phyloP scores from a whole-genome alignment of 495 filamentous ascomycete genomes.

The Cetradonia linearis region DNA sequence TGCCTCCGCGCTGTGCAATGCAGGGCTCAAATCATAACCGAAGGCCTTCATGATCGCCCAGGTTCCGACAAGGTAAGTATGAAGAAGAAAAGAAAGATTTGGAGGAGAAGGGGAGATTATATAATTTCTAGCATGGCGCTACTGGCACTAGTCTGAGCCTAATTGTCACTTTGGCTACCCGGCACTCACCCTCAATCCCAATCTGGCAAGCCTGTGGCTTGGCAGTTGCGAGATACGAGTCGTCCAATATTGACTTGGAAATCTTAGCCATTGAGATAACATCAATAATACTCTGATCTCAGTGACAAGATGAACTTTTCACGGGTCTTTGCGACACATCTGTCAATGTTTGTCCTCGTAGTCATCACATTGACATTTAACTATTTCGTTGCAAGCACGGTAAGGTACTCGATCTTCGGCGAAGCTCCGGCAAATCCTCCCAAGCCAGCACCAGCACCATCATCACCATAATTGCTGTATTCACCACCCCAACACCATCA shows the following conservation, averaged over 20 bases:
- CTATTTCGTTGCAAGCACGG: constrained; percentile 2
- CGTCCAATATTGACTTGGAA: not conserved
- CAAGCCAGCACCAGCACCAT: not conserved
- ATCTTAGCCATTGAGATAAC: not conserved
- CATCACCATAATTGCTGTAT: not conserved
- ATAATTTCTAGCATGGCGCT: not conserved
- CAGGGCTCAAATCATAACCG: constrained; percentile 54
- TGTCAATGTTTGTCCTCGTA: not conserved
- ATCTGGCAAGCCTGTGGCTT: not conserved
- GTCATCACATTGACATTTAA: not conserved
- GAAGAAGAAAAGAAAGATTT: constrained; percentile 40
- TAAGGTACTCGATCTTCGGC: constrained; percentile 1
- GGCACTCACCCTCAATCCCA: not conserved
- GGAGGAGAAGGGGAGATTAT: not conserved
- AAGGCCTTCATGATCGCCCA: constrained; percentile 52
- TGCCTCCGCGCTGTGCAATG: constrained; percentile 68
- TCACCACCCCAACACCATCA: constrained; percentile 31
- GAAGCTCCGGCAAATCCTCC: constrained; percentile 8
- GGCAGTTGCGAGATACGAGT: not conserved
- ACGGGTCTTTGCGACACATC: not conserved
- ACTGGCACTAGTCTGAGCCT: not conserved
- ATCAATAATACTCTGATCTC: not conserved
- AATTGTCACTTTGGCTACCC: not conserved
- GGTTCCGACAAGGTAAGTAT: constrained; percentile 67
- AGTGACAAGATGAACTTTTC: not conserved